Evolutionary conservation across 2,329 filamentous ascomycete genomes (phyloP), one percentile per base, ranked within the genome.

Genomic region (Scedosporium aurantiacum): DNA sequence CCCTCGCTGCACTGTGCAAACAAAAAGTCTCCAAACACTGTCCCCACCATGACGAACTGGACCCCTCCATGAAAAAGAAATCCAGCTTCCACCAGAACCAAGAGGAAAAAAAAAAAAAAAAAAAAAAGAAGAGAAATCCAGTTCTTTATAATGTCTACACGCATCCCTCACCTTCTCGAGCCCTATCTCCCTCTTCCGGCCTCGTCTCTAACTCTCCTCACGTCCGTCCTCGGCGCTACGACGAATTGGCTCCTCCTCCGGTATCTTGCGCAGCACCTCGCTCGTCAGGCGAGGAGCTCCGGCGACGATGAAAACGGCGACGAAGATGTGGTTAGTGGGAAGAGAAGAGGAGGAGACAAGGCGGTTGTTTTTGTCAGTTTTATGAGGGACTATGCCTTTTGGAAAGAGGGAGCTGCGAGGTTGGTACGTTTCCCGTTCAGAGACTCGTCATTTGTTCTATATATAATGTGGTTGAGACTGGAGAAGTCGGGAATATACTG

Each of bases 311-410:
- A 57, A 10, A n/a, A 25, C 10, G 18, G 23, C 37, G 23, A 28
- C 2, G 40, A 27, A 25, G 52, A 32, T 7, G 27, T 18, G 40
- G 21, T 10, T 7, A 28, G 52, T 28, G 7, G 52, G 23, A 23
- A n/a, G 10, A 41, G 27, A 12, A 25, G 32, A 40, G 43, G n/a
- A 21, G 37, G 52, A 27, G 43, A 47, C 4, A 60, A 12, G 27
- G 80, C 77, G 58, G 81, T 97, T 0, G 78, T 96, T 2, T 78
- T 97, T 2, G 85, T 94, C 62, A 95, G 89, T 75, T 96, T 94
- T 74, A 76, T 96, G 73, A 82, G 90, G 63, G 88, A 93, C 67
- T 82, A 81, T 65, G 76, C 82, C 1, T 95, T 96, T 70, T 97
- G 91, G 91, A 85, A 78, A 64, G 82, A 86, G 2, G 87, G 89